Conservation (phyloP, 2,329 filamentous ascomycete species). For the Orbilia javanica region DNA sequence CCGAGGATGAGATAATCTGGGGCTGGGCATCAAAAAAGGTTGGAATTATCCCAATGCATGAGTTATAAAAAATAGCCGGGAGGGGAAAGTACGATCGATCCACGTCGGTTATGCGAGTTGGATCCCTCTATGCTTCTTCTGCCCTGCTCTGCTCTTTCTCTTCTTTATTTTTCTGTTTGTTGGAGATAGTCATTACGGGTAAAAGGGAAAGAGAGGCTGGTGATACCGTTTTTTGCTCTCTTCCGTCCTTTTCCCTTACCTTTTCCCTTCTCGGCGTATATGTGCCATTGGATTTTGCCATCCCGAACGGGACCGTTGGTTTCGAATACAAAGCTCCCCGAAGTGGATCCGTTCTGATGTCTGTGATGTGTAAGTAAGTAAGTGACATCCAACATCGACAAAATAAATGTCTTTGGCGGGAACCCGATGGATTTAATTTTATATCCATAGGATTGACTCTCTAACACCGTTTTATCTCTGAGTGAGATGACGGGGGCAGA, state of each 20-base stretch:
- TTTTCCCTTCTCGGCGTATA: neutral
- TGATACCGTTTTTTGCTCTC: constrained; percentile 6
- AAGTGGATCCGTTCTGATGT: neutral
- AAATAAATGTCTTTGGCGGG: constrained; percentile 27
- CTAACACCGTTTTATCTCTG: constrained; percentile 30
- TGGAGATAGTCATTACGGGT: constrained; percentile 39
- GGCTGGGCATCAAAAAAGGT: neutral
- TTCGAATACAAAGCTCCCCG: constrained; percentile 3
- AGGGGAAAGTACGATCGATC: constrained; percentile 32
- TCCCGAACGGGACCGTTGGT: constrained; percentile 13
- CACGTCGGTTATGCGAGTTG: constrained; percentile 44
- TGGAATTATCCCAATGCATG: constrained; percentile 26
- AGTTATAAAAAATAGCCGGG: constrained; percentile 51
- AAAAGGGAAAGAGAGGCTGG: constrained; percentile 32
- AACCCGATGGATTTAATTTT: constrained; percentile 12
- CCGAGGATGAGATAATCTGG: constrained; percentile 5
- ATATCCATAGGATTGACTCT: constrained; percentile 15
- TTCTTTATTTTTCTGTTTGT: neutral
- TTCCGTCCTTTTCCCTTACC: neutral
- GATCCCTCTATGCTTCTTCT: neutral
- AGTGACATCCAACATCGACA: neutral
- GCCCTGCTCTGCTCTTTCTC: too few species aligned
- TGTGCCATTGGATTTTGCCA: too few species aligned
- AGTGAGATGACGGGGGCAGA: neutral
- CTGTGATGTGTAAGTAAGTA: neutral